phyloP scores from a whole-genome alignment of 257 asterid species.

The Marsdenia floribunda region DNA sequence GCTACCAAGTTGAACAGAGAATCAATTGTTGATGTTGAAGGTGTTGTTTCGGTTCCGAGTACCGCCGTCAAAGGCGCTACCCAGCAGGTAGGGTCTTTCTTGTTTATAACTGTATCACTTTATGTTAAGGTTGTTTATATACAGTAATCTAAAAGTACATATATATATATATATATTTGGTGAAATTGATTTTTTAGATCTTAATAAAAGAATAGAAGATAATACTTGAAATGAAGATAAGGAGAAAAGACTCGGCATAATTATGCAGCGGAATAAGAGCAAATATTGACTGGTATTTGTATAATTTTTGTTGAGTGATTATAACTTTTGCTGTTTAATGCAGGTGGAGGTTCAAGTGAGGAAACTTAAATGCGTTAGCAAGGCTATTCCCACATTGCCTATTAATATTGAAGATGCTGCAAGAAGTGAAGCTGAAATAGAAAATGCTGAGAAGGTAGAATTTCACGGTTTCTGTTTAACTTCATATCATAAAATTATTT shows the following conservation, averaged over 20 bases:
- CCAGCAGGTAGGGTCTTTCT: conserved; percentile 57
- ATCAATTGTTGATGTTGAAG: conserved; percentile 67
- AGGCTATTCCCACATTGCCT: conserved; percentile 54
- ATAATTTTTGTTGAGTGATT: not conserved
- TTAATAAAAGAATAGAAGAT: too few species aligned
- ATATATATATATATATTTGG: too few species aligned
- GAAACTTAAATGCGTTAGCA: conserved; percentile 51
- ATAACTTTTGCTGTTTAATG: not conserved
- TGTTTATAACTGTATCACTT: too few species aligned
- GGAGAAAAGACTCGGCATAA: too few species aligned
- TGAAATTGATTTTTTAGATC: too few species aligned
- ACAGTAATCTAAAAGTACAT: too few species aligned
- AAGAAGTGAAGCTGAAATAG: conserved; percentile 65
- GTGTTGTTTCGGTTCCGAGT: conserved; percentile 61
- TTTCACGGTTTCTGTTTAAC: not conserved
- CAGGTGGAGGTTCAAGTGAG: conserved; percentile 81
- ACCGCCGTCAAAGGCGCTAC: conserved; percentile 61
- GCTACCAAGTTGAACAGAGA: conserved; percentile 63
- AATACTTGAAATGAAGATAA: not conserved
- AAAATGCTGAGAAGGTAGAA: conserved; percentile 52
- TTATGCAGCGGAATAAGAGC: not conserved
- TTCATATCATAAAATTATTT: not conserved
- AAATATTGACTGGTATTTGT: not conserved
- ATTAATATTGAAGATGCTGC: conserved; percentile 71
- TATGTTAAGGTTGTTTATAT: too few species aligned